Conservation (phyloP, 2,329 filamentous ascomycete genomes). For the Aspergillus felis region DNA sequence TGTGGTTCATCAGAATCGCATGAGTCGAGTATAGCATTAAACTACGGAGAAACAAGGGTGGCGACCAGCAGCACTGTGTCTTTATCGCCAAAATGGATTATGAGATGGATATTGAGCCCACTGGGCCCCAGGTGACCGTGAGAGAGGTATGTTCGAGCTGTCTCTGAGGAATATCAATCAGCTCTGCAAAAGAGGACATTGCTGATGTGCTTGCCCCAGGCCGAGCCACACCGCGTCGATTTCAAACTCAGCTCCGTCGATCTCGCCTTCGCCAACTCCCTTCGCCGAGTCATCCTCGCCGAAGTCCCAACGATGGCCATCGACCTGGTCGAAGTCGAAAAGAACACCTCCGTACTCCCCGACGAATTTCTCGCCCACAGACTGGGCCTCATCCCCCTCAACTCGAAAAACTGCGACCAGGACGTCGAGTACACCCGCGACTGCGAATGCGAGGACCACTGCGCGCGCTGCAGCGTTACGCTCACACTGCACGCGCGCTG, state of each 20-base stretch:
- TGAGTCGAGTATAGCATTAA: neutral
- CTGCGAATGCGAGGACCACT: constrained; percentile 95
- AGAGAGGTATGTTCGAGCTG: constrained; percentile 36
- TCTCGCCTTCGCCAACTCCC: constrained; percentile 85
- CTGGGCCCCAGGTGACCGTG: constrained; percentile 46
- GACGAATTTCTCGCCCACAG: constrained; percentile 96
- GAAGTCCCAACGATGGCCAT: constrained; percentile 94
- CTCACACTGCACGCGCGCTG: constrained; percentile 83
- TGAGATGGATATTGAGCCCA: constrained; percentile 47
- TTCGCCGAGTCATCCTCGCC: constrained; percentile 85
- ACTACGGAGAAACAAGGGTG: neutral
- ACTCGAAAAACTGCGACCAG: constrained; percentile 75
- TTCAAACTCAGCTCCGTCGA: constrained; percentile 89
- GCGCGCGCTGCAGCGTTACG: constrained; percentile 83
- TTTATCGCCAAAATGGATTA: constrained; percentile 37
- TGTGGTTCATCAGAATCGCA: neutral
- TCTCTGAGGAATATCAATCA: neutral
- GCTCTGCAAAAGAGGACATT: neutral
- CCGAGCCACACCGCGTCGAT: constrained; percentile 75
- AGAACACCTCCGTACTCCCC: constrained; percentile 91
- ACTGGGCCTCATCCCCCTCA: constrained; percentile 82
- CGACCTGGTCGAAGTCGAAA: constrained; percentile 87
- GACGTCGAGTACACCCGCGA: constrained; percentile 82
- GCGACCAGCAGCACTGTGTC: constrained; percentile 21
- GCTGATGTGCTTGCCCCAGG: constrained; percentile 47